Evolutionary conservation across 768 basidiomycete species (phyloP).

Genomic region (Hygrophorus russula): DNA sequence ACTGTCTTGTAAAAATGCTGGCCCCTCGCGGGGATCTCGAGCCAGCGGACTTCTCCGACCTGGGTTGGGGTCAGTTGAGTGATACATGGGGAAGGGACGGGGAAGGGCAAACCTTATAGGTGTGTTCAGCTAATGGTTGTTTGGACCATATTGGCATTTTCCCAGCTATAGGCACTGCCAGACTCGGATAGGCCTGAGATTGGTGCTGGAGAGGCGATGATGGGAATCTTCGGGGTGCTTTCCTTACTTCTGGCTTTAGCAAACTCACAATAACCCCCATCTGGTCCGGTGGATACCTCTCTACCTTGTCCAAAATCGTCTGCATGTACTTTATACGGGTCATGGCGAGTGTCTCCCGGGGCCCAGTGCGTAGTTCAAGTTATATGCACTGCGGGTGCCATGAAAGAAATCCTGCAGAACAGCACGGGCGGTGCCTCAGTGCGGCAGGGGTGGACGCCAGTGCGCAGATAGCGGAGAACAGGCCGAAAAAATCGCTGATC

Average conservation of each 20-base stretch:
- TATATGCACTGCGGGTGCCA: conserved; percentile 49
- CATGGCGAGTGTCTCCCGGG: conserved; percentile 49
- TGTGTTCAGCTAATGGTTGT: too few species aligned
- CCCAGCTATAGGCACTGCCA: too few species aligned
- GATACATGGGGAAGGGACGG: background rate
- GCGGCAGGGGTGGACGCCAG: conserved; percentile 42
- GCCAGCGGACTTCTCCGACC: conserved; percentile 4
- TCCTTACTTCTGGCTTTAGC: too few species aligned
- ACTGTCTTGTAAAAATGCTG: conserved; percentile 2
- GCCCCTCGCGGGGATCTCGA: conserved; percentile 2
- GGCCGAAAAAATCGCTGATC: too few species aligned
- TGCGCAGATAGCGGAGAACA: too few species aligned
- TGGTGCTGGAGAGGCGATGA: too few species aligned
- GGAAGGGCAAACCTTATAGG: too few species aligned
- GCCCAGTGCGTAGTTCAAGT: conserved; percentile 79
- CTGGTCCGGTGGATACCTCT: conserved; percentile 35
- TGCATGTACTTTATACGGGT: conserved; percentile 47
- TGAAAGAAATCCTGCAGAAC: conserved; percentile 58
- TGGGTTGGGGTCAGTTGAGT: background rate
- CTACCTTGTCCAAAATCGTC: conserved; percentile 54
- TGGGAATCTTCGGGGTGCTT: too few species aligned
- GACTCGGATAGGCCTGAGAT: too few species aligned
- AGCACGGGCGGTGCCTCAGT: conserved; percentile 49
- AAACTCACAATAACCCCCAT: conserved; percentile 56
- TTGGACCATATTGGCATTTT: too few species aligned